Conservation (phyloP, 306 rosid genomes). For the Neltuma alba region DNA sequence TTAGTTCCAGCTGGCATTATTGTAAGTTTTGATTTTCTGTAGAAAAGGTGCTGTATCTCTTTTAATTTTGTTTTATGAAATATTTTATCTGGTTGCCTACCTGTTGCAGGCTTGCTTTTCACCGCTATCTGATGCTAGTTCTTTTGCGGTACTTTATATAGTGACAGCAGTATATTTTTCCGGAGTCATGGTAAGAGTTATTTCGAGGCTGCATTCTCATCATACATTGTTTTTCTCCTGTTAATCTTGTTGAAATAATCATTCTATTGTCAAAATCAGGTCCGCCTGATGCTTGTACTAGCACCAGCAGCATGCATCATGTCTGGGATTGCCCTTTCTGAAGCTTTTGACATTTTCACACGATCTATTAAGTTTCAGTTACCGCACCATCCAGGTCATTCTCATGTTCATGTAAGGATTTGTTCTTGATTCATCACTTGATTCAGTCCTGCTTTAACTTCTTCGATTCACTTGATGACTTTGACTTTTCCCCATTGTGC, state of each 20-base stretch:
- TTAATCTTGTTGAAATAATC: conserved; percentile 25
- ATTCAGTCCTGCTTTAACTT: conserved; percentile 16
- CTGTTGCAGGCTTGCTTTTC: conserved; percentile 85
- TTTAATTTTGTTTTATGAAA: conserved; percentile 19
- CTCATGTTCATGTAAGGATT: conserved; percentile 56
- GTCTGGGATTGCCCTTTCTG: conserved; percentile 98
- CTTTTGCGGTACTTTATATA: conserved; percentile 85
- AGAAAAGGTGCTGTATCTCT: background rate
- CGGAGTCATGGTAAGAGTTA: conserved; percentile 91
- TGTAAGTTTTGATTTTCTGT: conserved; percentile 46
- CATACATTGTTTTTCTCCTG: conserved; percentile 14
- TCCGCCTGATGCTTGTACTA: conserved; percentile 96
- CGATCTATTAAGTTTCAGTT: conserved; percentile 90
- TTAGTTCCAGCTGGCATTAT: conserved; percentile 97
- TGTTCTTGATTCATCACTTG: conserved; percentile 3
- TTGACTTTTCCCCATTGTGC: conserved; percentile 31
- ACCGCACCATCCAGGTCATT: conserved; percentile 46
- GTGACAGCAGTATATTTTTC: conserved; percentile 91
- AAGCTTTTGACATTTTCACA: conserved; percentile 93
- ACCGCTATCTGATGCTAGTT: conserved; percentile 94
- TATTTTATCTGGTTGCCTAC: conserved; percentile 35
- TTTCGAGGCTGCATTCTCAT: conserved; percentile 19
- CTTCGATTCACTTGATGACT: conserved; percentile 19
- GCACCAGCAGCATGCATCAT: conserved; percentile 98
- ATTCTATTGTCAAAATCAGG: conserved; percentile 58